phyloP scores from a whole-genome alignment of 2,329 filamentous ascomycete genomes.

The Fusarium vanettenii region DNA sequence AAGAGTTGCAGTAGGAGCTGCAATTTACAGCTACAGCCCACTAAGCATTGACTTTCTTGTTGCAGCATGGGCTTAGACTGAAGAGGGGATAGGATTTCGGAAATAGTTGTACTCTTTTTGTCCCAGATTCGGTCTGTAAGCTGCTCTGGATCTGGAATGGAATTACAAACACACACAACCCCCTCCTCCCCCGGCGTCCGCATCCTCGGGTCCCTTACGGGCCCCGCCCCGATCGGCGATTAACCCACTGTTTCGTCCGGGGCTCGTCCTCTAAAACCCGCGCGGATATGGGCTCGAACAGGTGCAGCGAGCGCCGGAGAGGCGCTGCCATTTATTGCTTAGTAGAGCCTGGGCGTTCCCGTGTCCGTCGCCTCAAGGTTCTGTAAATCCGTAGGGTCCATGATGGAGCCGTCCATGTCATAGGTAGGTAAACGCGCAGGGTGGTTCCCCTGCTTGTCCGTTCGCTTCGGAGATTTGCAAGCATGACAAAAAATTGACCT shows the following conservation, averaged over 20 bases:
- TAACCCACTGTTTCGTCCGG: conserved; percentile 31
- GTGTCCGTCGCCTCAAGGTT: background rate
- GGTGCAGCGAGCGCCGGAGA: background rate
- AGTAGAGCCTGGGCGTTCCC: conserved; percentile 4
- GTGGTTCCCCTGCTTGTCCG: background rate
- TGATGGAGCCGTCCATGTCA: background rate
- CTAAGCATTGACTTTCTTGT: background rate
- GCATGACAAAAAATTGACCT: conserved; percentile 38
- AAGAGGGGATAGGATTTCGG: background rate
- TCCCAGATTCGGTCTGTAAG: background rate
- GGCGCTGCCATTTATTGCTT: background rate
- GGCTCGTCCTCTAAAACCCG: conserved; percentile 31
- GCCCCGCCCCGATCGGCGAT: conserved; percentile 40
- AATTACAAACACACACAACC: background rate
- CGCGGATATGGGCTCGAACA: conserved; percentile 25
- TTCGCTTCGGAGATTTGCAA: conserved; percentile 41
- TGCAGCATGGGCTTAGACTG: background rate
- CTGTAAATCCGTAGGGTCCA: background rate
- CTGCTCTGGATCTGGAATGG: background rate
- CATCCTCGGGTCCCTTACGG: conserved; percentile 19
- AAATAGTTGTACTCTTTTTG: background rate
- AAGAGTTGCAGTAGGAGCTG: conserved; percentile 13
- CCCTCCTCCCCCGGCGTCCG: conserved; percentile 5
- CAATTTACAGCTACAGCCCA: background rate
- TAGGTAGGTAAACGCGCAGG: background rate